Evolutionary conservation across 257 asterid genomes (phyloP), one percentile per base, ranked within the genome.

Genomic region (Henckelia pumila): DNA sequence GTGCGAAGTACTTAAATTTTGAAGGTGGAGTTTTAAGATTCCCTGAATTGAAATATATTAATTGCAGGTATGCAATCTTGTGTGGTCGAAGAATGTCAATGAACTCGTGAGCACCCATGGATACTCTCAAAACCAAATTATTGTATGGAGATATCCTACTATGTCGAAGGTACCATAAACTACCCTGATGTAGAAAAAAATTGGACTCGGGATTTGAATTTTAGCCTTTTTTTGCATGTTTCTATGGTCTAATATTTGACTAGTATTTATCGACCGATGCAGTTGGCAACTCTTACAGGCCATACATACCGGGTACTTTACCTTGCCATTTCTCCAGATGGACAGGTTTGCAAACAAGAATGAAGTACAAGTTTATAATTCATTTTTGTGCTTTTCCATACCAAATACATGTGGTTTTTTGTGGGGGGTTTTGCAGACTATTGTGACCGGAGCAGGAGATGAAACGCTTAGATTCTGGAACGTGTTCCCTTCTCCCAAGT

Each of bases 371-470:
- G n/a, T 68, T 35, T 69, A 21, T 50, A 65, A 30, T 59, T 61
- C 47, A 4, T 5, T 32, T 0, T 50, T 53, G 59, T 59, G 20
- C 29, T 22, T 47, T 23, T 65, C 17, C 63, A 23, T 50, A 24
- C 6, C 19, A 5, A 7, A 62, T 62, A 8, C 24, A 7, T 7
- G n/a, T 30, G 9, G 0, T 30, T 30, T 28, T 28, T 4, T 28
- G 30, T 6, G 35, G 9, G 7, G 35, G 2, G 47, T 68, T 56
- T 67, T 72, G 69, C 81, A 90, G 97, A 93, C 97, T 59, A 90
- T 93, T 75, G 99, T 93, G 58, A 93, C 97, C 0, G 99, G 99
- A 75, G 99, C 99, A 8, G 97, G 97, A 77, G 99, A 93, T 55
- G 99, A 93, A 78, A 93, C 99, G 22, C 96, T 93, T 28, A 71